Evolutionary conservation across 2,329 filamentous ascomycete species (phyloP), one percentile per base, ranked within the genome.

Genomic region (Aspergillus ustus): DNA sequence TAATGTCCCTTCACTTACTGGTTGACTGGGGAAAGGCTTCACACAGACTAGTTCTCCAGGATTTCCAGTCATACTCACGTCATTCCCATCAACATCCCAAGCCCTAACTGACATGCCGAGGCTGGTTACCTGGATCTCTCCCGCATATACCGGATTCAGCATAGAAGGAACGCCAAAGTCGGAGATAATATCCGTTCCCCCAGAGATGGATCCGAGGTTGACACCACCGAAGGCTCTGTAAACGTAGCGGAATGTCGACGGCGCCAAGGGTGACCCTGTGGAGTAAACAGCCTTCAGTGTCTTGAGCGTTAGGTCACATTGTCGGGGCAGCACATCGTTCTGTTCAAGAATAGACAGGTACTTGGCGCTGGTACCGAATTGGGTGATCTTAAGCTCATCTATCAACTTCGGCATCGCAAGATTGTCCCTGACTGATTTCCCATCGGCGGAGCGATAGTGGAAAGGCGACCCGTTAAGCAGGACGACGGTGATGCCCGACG

Each of bases 131-230:
- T 86, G 84, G 25, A 83, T 85, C 3, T 85, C 85, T 3, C 85
- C 86, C 0, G 81, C 76, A 64, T 87, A 85, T 0, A 94, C 80
- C 0, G 91, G 91, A 1, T 83, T 34, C 5, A 34, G 31, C 31
- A 34, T 83, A 2, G 93, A 80, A 0, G 89, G 87, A 67, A 69
- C 64, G 2, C 68, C 74, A 34, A 75, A 75, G 34, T 66, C 69
- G 1, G 66, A 70, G 4, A 75, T 89, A 54, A 93, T 84, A 72
- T 94, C 91, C 2, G 91, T 94, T 1, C 91, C 91, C 4, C 91
- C 91, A 1, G 88, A 89, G 44, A 93, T 89, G 71, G 93, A 93
- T 29, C 79, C 83, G 31, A 34, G 31, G 31, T 3, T 34, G 1
- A 34, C 31, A 34, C 31, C 31, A 34, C 31, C 31, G 31, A 34